These are phyloP conservation scores for Annulohypoxylon stygium DNA, from an alignment of 495 filamentous ascomycete genomes.

Conservation along the genomic window DNA sequence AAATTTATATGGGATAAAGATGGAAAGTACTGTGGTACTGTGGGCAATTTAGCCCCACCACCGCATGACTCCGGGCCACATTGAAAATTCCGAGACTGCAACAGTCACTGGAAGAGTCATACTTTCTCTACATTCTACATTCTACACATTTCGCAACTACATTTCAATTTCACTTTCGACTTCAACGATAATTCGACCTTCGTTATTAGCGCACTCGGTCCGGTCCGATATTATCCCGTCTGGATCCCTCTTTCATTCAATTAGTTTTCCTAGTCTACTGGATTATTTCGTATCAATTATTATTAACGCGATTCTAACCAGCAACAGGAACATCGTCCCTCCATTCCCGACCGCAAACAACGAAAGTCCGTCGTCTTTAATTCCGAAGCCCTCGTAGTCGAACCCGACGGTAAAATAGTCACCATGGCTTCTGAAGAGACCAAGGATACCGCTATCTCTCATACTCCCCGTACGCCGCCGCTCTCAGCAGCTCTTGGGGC, in stretches of 20 bases:
- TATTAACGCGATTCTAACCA: conserved; percentile 50
- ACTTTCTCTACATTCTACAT: background rate
- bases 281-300: background rate
- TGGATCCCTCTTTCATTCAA: background rate
- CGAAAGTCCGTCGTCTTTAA: conserved; percentile 94
- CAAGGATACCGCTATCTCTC: conserved; percentile 78
- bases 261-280: background rate
- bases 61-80: conserved; percentile 17
- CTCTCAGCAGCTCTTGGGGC: conserved; percentile 63
- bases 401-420: conserved; percentile 84
- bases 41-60: conserved; percentile 26
- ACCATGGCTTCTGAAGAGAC: conserved; percentile 70
- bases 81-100: conserved; percentile 39
- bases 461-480: conserved; percentile 72
- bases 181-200: conserved; percentile 13
- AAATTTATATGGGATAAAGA: conserved; percentile 19
- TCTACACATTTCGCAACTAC: background rate
- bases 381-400: conserved; percentile 84
- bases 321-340: conserved; percentile 46
- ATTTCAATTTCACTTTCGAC: conserved; percentile 7
- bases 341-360: conserved; percentile 65
- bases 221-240: background rate
- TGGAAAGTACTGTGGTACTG: conserved; percentile 15
- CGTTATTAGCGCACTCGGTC: conserved; percentile 2
- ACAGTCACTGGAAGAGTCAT: conserved; percentile 31